Base-by-base conservation (phyloP, 2,329 filamentous ascomycete genomes). In the Leptographium flavum region DNA sequence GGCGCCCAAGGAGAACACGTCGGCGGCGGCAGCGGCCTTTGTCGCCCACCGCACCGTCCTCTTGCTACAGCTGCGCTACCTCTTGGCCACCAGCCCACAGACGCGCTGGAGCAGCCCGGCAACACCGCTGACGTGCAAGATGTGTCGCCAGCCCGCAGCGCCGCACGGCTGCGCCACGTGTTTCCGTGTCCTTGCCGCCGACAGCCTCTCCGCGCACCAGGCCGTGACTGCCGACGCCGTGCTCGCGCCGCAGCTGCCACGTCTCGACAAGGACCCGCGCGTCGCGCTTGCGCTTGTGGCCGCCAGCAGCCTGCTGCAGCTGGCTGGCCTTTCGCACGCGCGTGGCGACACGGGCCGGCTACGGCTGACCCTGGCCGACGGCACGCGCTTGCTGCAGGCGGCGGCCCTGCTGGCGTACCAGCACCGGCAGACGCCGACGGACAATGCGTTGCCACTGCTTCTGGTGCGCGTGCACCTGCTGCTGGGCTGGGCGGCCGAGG, bases 401-500 rank as follows among this genome's bases (percentile, higher is more conserved):
- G 57, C 69, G 2, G 47, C 68, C 1, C 55, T 76, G 5, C 61
- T 77, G 1, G 70, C 76, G 28, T 60, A 65, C 13, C 71, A 74
- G 47, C 60, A 70, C 5, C 56, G 56, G n/a, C 54, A 58, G 42
- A 64, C 63, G 0, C 66, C 70, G 0, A 65, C 66, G 36, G 66
- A 74, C 38, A 63, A 63, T 41, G 59, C 66, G 1, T 58, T 73
- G 3, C 65, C 67, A 3, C 59, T 78, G 4, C 49, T 77, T 0
- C 60, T 78, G 0, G 62, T 72, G 1, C 70, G 72, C 45, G 54
- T 76, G 3, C 71, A 74, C 42, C 58, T 74, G 10, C 56, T 68
- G 4, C 58, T 76, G 7, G 73, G 73, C 8, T 71, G 69, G 13
- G 64, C 64, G 0, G 62, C 67, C 2, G 62, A 64, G 17, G 70